Base-by-base conservation (phyloP, 2,329 filamentous ascomycete species). In the Colletotrichum destructivum region DNA sequence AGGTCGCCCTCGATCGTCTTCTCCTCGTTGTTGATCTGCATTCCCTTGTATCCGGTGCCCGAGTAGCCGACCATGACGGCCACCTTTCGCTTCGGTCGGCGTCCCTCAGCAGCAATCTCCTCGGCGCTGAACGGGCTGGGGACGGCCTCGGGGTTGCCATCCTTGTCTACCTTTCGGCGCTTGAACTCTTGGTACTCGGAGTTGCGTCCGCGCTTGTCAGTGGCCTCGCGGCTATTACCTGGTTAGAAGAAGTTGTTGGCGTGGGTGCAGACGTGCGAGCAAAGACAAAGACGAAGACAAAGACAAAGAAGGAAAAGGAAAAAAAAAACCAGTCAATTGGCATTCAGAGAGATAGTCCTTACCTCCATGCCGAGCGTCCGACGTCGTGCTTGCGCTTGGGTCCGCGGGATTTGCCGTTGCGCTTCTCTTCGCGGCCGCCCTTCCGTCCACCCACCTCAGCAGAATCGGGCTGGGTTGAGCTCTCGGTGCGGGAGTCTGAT, bases 1-100 rank as follows among this genome's bases (percentile, higher is more conserved):
- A 99, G 86, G 77, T 99, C 96, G 54, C 96, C 94, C 84, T 99
- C 96, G 74, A 99, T 98, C 0, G 96, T 99, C 84, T 95, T 95
- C 79, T 98, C 91, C 74, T 91, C 84, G 77, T 87, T 87, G 81
- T 92, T 91, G 79, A 99, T 93, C 84, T 99, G 96, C 92, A 99
- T 97, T 78, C 96, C 96, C 84, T 94, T 95, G 86, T 99, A 99
- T 18, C 96, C 96, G 12, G 94, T 98, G 61, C 96, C 96, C 7
- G 95, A 95, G 82, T 99, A 99, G 18, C 96, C 96, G 76, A 99
- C 92, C 86, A 98, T 86, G 42, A 99, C 95, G 51, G 96, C 96
- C 61, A 98, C 96, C 85, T 99, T 99, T 82, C 94, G 92, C 88
- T 99, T 99, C 31, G 96, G 96, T 68, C 91, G 91, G 74, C 96